Conservation (phyloP, 2,329 filamentous ascomycete species). For the Venturia asperata region DNA sequence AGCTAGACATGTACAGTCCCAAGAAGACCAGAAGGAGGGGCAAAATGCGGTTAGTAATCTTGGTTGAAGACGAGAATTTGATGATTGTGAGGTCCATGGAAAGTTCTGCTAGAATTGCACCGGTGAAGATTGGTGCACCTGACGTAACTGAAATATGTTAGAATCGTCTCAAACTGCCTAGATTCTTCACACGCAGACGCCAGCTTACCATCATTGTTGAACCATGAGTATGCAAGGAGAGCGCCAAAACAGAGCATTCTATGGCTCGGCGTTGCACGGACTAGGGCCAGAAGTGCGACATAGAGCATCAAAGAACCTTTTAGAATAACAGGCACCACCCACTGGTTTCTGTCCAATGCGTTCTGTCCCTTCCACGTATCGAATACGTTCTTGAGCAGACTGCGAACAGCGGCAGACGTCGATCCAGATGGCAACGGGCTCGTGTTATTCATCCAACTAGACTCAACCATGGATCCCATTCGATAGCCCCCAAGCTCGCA, state of each 20-base stretch:
- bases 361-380: conserved; percentile 47
- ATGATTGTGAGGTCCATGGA: conserved; percentile 26
- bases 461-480: conserved; percentile 42
- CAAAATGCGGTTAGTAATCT: conserved; percentile 34
- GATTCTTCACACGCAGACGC: not conserved
- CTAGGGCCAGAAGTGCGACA: conserved; percentile 41
- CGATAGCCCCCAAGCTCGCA: conserved; percentile 45
- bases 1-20: conserved; percentile 44
- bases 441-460: conserved; percentile 46
- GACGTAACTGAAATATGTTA: not conserved
- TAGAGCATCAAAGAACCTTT: conserved; percentile 47
- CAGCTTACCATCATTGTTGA: conserved; percentile 15
- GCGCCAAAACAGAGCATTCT: conserved; percentile 40
- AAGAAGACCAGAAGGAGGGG: conserved; percentile 32
- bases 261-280: conserved; percentile 43
- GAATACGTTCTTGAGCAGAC: conserved; percentile 41
- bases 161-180: too few relatives aligned
- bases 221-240: conserved; percentile 42
- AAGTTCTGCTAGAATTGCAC: conserved; percentile 16
- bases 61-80: conserved; percentile 34
- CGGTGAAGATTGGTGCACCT: conserved; percentile 14
- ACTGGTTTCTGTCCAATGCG: conserved; percentile 49
- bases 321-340: conserved; percentile 46
- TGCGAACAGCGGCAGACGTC: conserved; percentile 39
- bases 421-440: conserved; percentile 39